Evolutionary conservation across 179 eudicot genomes (phyloP).

Genomic region (Heliamphora pulchella): DNA sequence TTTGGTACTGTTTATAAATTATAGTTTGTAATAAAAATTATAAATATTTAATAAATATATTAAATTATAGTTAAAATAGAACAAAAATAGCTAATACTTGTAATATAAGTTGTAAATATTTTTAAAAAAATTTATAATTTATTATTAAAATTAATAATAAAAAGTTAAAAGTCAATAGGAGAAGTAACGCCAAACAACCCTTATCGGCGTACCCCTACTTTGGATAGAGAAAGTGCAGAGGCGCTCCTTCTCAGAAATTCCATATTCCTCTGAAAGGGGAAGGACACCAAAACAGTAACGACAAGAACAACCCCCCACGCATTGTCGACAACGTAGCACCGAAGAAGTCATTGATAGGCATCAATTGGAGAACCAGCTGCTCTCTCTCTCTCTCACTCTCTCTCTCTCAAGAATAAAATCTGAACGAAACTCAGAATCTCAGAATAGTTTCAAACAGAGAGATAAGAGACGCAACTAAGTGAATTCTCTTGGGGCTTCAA

Average conservation of each 20-base stretch:
- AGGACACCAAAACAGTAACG: constrained; percentile 26
- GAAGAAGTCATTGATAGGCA: not conserved
- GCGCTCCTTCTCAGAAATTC: constrained; percentile 55
- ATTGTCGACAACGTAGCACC: constrained; percentile 34
- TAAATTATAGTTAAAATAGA: too few species aligned
- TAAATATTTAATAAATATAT: too few species aligned
- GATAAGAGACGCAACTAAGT: constrained; percentile 15
- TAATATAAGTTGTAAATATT: too few species aligned
- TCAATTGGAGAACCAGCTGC: not conserved
- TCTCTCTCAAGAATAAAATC: constrained; percentile 3
- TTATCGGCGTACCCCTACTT: too few species aligned
- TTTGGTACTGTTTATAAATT: too few species aligned
- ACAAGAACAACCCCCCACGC: constrained; percentile 15
- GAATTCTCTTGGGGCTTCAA: constrained; percentile 23
- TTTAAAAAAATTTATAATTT: too few species aligned
- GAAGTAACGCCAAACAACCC: too few species aligned
- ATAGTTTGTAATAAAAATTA: too few species aligned
- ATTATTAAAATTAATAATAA: too few species aligned
- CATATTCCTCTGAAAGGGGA: constrained; percentile 41
- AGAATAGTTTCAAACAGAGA: not conserved
- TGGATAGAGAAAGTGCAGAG: not conserved
- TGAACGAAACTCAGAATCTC: not conserved
- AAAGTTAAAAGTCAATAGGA: too few species aligned
- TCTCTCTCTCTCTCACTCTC: not conserved
- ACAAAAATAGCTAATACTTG: too few species aligned